Base-by-base conservation (phyloP, 106 monocot species). In the Allium cepa region DNA sequence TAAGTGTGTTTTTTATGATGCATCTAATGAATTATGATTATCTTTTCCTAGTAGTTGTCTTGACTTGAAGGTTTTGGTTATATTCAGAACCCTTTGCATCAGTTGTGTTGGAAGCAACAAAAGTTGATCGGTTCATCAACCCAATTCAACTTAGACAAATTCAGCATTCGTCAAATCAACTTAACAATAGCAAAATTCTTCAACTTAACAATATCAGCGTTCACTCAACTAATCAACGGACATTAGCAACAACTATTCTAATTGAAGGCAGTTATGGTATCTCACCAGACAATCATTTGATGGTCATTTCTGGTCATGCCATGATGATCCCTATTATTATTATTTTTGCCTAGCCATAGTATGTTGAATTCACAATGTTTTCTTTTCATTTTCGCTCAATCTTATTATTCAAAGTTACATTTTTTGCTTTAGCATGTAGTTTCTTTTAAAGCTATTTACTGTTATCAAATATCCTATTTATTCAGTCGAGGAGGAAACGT, bases 131-230 rank as follows among this genome's bases (percentile, higher is more conserved):
- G 85, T 80, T 76, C 84, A 88, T 81, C 79, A 15, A 68, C 55
- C 67, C 70, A 77, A 86, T 68, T 69, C 88, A 86, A 84, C 86
- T 84, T 86, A 71, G 69, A 70, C 80, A 81, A 82, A 71, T 81
- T 83, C 83, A 71, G 85, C 78, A 83, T 87, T 81, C 84, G 79
- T 74, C 83, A 88, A 80, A 79, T 75, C 92, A 87, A 86, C 88
- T 85, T 80, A 87, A 77, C 63, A 59, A 73, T 89, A 79, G 81
- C 84, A 84, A 93, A 79, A 47, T 71, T 81, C 79, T 74, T 71
- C 85, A 93, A 89, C 81, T 93, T 79, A 88, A 83, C 90, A 82
- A 83, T 78, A 57, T 85, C 85, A 81, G 93, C 85, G 71, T 79
- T 79, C 83, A 86, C 64, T 65, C 78, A 85, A 86, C 84, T 84